phyloP scores from a whole-genome alignment of 257 asterid species.

The Nicotiana obtusifolia region DNA sequence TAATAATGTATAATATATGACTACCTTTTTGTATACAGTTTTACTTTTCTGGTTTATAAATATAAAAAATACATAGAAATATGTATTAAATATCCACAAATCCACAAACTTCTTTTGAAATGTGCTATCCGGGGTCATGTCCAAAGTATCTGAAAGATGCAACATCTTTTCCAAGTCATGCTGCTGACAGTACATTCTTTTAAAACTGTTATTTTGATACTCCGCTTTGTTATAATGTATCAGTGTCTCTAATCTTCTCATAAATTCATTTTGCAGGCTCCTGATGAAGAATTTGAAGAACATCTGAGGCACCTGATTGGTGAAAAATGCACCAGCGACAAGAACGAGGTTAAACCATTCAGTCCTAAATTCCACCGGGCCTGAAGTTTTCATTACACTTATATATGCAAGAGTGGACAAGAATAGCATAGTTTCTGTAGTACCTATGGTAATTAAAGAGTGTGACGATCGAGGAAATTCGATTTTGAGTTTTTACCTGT shows the following conservation, averaged over 20 bases:
- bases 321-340: slow-evolving; percentile 75
- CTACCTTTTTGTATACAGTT: not conserved
- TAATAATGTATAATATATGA: not conserved
- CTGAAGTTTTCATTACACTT: not conserved
- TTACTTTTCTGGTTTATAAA: not conserved
- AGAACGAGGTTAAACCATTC: slow-evolving; percentile 56
- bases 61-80: not conserved
- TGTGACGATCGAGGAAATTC: not conserved
- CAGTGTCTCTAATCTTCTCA: not conserved
- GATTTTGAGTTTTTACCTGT: not conserved
- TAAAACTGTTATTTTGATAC: not conserved
- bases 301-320: slow-evolving; percentile 69
- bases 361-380: not conserved
- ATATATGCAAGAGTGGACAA: not conserved
- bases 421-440: not conserved
- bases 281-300: slow-evolving; percentile 97
- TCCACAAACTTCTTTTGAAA: not conserved
- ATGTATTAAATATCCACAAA: not conserved
- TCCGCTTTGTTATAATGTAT: not conserved
- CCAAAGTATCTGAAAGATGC: not conserved
- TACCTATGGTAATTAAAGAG: not conserved
- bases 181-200: not conserved
- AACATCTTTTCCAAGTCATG: not conserved
- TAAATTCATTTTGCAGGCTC: slow-evolving; percentile 48
- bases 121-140: not conserved